phyloP scores from a whole-genome alignment of 225 moss, liverwort and hornwort species.

The Straminergon stramineum region DNA sequence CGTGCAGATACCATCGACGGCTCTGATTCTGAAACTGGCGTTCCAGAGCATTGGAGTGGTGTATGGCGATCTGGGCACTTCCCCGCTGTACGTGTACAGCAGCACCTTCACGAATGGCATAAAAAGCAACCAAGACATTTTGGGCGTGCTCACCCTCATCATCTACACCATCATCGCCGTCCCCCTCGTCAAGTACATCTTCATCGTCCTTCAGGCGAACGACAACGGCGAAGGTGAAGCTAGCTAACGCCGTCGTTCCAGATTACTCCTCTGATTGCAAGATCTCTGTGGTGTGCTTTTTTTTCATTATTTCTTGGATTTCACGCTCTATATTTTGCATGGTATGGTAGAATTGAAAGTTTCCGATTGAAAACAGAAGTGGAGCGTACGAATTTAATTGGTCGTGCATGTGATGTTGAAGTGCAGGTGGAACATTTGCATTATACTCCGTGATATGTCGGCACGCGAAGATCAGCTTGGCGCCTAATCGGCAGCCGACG shows the following conservation, averaged over 20 bases:
- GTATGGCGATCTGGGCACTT: constrained; percentile 82
- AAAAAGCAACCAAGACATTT: constrained; percentile 22
- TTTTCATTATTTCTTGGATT: background rate
- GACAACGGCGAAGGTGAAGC: constrained; percentile 37
- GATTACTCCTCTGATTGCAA: background rate
- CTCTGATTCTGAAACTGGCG: constrained; percentile 39
- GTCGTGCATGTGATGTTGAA: background rate
- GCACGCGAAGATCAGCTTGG: constrained; percentile 44
- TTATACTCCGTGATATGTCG: constrained; percentile 67
- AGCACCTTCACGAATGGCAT: constrained; percentile 33
- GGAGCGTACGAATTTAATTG: background rate
- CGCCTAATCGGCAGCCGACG: constrained; percentile 42
- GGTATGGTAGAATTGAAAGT: background rate
- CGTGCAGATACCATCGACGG: constrained; percentile 26
- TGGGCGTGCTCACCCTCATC: constrained; percentile 71
- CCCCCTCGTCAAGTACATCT: constrained; percentile 48
- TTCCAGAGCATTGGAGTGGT: constrained; percentile 91
- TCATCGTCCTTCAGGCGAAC: constrained; percentile 31
- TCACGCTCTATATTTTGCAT: background rate
- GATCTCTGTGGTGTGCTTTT: background rate
- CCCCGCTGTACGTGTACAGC: constrained; percentile 79
- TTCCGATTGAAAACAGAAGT: background rate
- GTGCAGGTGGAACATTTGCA: constrained; percentile 56
- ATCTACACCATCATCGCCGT: constrained; percentile 70
- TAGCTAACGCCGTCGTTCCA: too few relatives aligned